Evolutionary conservation across 1,284 basidiomycete genomes (phyloP).

Genomic region (Cystobasidiaceae sp.): DNA sequence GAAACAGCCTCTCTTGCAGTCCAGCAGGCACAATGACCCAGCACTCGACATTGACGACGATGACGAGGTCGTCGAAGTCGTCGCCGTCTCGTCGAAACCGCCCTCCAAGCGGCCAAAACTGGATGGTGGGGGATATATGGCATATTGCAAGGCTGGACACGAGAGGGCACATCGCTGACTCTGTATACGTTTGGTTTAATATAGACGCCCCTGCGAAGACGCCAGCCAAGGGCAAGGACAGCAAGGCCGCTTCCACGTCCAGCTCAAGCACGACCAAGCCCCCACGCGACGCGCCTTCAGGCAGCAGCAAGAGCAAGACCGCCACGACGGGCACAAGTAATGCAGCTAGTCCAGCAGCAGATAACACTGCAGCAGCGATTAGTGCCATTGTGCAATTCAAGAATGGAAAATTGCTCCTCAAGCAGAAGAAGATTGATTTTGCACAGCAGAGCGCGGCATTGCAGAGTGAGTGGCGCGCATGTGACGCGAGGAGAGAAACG

Average conservation of each 20-base stretch:
- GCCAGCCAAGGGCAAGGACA: conserved; percentile 5
- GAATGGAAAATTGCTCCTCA: conserved; percentile 66
- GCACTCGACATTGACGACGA: not conserved
- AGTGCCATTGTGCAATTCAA: conserved; percentile 45
- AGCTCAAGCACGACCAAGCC: not conserved
- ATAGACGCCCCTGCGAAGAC: no score
- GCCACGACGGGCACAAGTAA: not conserved
- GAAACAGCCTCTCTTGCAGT: not conserved
- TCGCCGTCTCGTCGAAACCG: not conserved
- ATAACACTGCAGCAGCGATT: not conserved
- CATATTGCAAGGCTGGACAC: no score
- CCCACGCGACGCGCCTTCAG: no score
- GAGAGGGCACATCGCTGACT: no score
- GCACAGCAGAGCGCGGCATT: conserved; percentile 74
- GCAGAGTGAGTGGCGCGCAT: conserved; percentile 54
- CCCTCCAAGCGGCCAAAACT: not conserved
- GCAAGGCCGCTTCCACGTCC: not conserved
- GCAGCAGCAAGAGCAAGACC: not conserved
- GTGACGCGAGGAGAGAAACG: not conserved
- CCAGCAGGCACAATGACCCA: not conserved
- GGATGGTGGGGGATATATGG: not conserved
- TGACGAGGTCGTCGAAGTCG: not conserved
- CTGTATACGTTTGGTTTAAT: no score
- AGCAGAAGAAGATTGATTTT: conserved; percentile 68
- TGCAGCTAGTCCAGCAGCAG: not conserved